phyloP scores from a whole-genome alignment of 208 protist species.

The Trypanosoma avium region DNA sequence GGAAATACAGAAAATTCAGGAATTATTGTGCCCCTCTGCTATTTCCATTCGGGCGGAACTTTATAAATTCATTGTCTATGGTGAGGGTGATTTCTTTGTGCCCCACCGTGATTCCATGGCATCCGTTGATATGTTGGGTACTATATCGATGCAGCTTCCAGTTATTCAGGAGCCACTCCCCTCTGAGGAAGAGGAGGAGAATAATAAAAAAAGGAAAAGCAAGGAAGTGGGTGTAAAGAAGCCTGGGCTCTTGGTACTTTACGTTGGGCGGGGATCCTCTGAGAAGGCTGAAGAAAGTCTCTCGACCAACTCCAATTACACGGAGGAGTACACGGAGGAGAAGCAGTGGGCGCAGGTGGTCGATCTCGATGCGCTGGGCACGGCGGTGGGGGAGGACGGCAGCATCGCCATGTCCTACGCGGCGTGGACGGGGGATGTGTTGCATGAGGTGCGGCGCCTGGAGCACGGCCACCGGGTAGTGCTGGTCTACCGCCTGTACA shows the following conservation, averaged over 20 bases:
- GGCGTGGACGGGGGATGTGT: conserved; percentile 21
- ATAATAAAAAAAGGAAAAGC: neutral
- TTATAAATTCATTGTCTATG: conserved; percentile 26
- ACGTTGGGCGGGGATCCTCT: conserved; percentile 1
- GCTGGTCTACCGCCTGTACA: conserved; percentile 21
- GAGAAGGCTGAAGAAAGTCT: neutral
- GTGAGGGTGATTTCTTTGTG: conserved; percentile 23
- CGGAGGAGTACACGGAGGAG: neutral
- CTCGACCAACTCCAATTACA: neutral
- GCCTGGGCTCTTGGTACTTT: conserved; percentile 18
- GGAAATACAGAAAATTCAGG: conserved; percentile 10
- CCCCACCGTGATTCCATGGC: conserved; percentile 24
- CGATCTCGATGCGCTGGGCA: neutral
- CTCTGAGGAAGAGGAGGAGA: neutral
- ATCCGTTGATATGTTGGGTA: conserved; percentile 17
- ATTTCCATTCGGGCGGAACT: conserved; percentile 8
- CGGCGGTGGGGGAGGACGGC: neutral
- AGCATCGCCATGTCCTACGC: conserved; percentile 12
- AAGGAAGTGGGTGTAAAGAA: conserved; percentile 2
- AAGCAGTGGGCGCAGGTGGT: neutral
- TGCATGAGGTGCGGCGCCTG: conserved; percentile 21
- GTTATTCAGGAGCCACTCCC: neutral
- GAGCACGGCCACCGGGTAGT: conserved; percentile 13
- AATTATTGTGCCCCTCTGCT: conserved; percentile 18
- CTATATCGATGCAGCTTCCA: conserved; percentile 18